Base-by-base conservation (phyloP, 176 grass and related monocot species). In the Hyparrhenia diplandra region DNA sequence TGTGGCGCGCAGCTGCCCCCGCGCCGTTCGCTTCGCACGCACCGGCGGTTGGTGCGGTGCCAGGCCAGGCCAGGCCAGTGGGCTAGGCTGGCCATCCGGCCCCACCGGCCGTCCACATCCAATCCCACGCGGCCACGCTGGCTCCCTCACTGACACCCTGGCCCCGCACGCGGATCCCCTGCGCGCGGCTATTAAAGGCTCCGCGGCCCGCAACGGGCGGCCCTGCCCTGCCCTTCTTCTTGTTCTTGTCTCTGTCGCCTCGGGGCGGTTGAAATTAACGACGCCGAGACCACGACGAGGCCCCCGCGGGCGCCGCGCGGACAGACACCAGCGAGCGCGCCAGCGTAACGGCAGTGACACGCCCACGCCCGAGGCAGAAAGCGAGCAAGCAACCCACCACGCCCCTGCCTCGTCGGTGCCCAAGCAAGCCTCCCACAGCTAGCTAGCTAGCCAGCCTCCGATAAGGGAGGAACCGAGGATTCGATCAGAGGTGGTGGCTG, bases 121-220 rank as follows among this genome's bases (percentile, higher is more conserved):
- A 4, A 89, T 78, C 83, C 14, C n/a, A 1, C 65, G 18, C 30
- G 69, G n/a, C 81, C 23, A 24, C 82, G 58, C 51, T 65, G 18
- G 2, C 1, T 47, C 1, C 0, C 1, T 24, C 23, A 0, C 83
- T 86, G 88, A 32, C 83, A 1, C 3, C 0, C 40, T 1, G 88
- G 88, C 4, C 88, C 88, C 79, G 66, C 79, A 0, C 21, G 21
- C 16, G 88, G 88, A 86, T 89, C 74, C 74, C 78, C 23, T 86
- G 83, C 84, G 88, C 8, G 37, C 10, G 52, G 10, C 80, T 77
- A 86, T 86, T 90, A 90, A 83, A 90, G 36, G 32, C 76, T 23
- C 4, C 23, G 0, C 2, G 10, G 45, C 27, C 24, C 55, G 55
- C 55, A 25, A 24, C 55, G 23, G 55, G 55, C n/a, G 55, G 55